Conservation (phyloP, 1,284 basidiomycete genomes). For the Clitocybe nebularis region DNA sequence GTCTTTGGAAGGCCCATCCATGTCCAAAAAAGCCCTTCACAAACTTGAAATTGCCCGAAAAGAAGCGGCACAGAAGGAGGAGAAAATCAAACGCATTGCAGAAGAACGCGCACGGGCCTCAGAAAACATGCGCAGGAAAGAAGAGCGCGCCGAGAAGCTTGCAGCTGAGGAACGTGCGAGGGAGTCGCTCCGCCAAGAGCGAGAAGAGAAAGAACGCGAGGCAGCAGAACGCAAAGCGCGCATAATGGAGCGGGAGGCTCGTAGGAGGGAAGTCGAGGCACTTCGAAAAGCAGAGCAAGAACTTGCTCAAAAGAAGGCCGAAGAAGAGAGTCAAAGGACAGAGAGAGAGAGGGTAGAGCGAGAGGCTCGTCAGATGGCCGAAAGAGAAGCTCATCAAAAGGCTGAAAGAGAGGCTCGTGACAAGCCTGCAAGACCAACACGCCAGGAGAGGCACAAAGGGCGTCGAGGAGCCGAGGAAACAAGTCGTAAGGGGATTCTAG, state of each 20-base stretch:
- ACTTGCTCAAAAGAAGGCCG: slow-evolving; percentile 3
- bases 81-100: slow-evolving; percentile 24
- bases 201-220: slow-evolving; percentile 11
- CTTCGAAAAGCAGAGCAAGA: slow-evolving; percentile 6
- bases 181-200: slow-evolving; percentile 11
- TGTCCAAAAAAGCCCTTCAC: slow-evolving; percentile 26
- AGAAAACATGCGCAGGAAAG: slow-evolving; percentile 22
- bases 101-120: slow-evolving; percentile 25
- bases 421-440: neutral
- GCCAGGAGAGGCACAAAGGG: neutral
- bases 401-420: slow-evolving; percentile 12
- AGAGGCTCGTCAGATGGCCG: slow-evolving; percentile 1
- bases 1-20: slow-evolving; percentile 1
- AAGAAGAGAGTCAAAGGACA: slow-evolving; percentile 2
- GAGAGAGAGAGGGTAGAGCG: slow-evolving; percentile 1
- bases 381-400: neutral
- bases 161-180: slow-evolving; percentile 14
- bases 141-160: slow-evolving; percentile 20
- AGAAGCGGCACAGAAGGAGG: slow-evolving; percentile 13
- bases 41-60: slow-evolving; percentile 21
- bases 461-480: neutral
- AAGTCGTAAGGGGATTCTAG: neutral
- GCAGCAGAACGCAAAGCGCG: slow-evolving; percentile 5
- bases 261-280: slow-evolving; percentile 2
- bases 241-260: neutral